Percentiles rank a stretch among this genome's conserved stretches.
Conservation (phyloP, 129 eudicot species). For the Daucus carota region DNA sequence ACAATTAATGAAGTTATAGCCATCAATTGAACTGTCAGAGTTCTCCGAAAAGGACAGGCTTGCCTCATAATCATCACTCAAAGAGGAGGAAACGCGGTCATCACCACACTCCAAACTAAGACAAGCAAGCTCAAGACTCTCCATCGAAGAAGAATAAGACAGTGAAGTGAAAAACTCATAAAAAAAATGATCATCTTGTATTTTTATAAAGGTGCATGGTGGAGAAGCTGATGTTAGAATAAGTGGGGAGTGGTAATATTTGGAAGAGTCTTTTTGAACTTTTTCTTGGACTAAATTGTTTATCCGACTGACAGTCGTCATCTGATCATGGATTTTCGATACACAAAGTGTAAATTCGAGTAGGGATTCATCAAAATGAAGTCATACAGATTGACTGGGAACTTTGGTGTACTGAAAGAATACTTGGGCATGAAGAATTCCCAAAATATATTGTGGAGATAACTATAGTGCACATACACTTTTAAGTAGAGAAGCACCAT, state of each 20-base stretch:
- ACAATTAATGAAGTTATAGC: neutral
- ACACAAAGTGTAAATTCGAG: neutral
- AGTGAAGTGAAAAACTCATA: neutral
- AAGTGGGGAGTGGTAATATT: neutral
- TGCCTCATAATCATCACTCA: neutral
- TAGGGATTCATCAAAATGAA: neutral
- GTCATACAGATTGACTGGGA: neutral
- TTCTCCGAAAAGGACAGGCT: neutral
- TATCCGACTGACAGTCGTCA: neutral
- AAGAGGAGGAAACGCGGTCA: neutral
- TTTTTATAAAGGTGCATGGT: neutral
- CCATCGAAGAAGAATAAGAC: neutral
- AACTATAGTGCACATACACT: neutral
- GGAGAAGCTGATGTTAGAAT: neutral
- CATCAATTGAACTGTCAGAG: neutral
- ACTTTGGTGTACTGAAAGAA: neutral
- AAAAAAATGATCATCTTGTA: neutral
- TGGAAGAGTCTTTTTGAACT: neutral
- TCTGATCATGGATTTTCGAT: neutral
- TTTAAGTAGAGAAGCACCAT: neutral
- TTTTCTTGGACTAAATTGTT: neutral
- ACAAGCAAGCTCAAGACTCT: neutral
- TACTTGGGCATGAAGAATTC: neutral
- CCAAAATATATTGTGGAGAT: neutral
- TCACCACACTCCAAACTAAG: neutral